These are phyloP conservation scores for Ammopiptanthus mongolicus DNA, from an alignment of 306 rosid species.

Conservation along the genomic window DNA sequence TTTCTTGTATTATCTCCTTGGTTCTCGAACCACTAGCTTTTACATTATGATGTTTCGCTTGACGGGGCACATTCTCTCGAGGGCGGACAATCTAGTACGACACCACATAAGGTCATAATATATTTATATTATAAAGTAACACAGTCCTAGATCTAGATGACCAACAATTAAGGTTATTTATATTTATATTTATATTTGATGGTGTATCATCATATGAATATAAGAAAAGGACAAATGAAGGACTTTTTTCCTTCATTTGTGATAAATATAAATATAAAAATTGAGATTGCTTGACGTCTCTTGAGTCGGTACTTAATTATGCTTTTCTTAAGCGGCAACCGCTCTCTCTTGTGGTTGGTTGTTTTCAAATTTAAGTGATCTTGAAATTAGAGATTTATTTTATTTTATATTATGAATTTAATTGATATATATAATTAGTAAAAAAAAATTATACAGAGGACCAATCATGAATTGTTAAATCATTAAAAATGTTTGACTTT, in stretches of 20 bases:
- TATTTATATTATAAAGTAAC: not conserved
- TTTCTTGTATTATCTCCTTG: not conserved
- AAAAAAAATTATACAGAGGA: no score
- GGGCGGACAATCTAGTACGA: not conserved
- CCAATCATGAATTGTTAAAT: no score
- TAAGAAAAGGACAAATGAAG: not conserved
- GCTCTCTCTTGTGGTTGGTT: not conserved
- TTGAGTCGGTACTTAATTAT: not conserved
- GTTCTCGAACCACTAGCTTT: conserved; percentile 15
- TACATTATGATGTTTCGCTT: not conserved
- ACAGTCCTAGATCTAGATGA: not conserved
- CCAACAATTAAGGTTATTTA: not conserved
- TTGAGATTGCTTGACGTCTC: not conserved
- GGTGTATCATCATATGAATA: not conserved
- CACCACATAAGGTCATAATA: not conserved
- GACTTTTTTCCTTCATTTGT: not conserved
- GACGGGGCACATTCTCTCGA: not conserved
- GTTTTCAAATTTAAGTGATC: no score
- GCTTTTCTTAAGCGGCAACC: not conserved
- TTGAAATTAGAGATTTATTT: no score
- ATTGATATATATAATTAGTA: no score
- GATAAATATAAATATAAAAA: not conserved
- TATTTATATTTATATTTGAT: not conserved
- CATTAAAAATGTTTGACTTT: no score
- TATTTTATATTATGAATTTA: no score